Percentiles rank a stretch among this genome's conserved stretches.
Conservation (phyloP, 192 early-diverging fungal genomes). For the Funneliformis mosseae region DNA sequence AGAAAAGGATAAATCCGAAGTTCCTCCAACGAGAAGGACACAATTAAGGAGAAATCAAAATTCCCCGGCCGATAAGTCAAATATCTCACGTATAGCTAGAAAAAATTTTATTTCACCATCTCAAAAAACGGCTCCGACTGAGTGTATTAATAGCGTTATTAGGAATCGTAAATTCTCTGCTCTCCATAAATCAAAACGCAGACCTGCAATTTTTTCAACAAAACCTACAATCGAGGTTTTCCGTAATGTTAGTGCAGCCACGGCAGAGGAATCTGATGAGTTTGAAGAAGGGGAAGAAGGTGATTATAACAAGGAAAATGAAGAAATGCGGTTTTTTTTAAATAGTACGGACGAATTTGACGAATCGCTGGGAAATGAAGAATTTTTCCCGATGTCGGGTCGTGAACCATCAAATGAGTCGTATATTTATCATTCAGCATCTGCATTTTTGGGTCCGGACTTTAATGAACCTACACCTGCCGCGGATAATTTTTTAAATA, state of each 20-base stretch:
- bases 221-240: conserved; percentile 57
- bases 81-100: background rate
- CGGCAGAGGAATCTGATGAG: conserved; percentile 62
- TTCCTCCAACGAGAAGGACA: background rate
- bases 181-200: conserved; percentile 16
- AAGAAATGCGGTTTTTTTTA: conserved; percentile 46
- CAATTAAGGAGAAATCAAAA: background rate
- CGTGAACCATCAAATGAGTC: conserved; percentile 27
- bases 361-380: conserved; percentile 46
- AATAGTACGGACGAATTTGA: conserved; percentile 61
- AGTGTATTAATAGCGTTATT: background rate
- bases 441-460: conserved; percentile 19
- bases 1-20: background rate
- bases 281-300: conserved; percentile 48
- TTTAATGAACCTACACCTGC: conserved; percentile 10
- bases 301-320: conserved; percentile 40
- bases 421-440: conserved; percentile 28
- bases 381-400: conserved; percentile 32
- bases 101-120: background rate
- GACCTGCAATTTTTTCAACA: conserved; percentile 28
- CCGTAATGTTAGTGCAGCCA: conserved; percentile 53
- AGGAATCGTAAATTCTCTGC: background rate
- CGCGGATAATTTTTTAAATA: background rate
- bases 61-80: background rate
- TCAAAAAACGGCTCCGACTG: background rate